A percentile compares a stretch with the other conserved stretches of the same genome.
These are phyloP conservation scores for Rhodamnia rubescens DNA, from an alignment of 345 rosid species.

Conservation along the genomic window DNA sequence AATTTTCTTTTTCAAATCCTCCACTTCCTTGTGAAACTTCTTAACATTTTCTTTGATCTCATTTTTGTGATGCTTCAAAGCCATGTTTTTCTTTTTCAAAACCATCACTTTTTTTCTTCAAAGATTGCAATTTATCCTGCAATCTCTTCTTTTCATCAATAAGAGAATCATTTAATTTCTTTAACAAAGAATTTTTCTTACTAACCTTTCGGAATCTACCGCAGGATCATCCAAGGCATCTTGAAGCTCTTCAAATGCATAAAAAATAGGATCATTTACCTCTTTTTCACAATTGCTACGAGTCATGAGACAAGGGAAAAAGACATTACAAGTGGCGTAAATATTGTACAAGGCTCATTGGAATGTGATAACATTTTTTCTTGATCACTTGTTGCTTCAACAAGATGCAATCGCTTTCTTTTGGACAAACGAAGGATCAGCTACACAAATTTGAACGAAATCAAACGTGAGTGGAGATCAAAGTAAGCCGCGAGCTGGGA, in stretches of 20 bases:
- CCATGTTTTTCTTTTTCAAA: not conserved
- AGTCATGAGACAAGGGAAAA: not conserved
- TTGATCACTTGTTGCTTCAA: not conserved
- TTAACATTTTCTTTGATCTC: not conserved
- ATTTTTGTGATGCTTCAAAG: not conserved
- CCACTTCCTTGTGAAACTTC: not conserved
- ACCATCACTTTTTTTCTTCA: not conserved
- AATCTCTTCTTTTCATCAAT: not conserved
- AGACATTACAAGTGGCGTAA: no score
- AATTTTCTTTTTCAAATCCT: not conserved
- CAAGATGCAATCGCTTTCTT: not conserved
- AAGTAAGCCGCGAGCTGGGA: not conserved
- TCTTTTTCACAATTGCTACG: not conserved
- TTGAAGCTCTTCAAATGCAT: not conserved
- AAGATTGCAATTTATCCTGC: not conserved
- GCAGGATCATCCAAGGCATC: not conserved
- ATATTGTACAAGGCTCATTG: not conserved
- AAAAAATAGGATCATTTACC: not conserved
- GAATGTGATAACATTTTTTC: not conserved
- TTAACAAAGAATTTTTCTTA: not conserved
- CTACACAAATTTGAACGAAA: not conserved
- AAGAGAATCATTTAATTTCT: not conserved
- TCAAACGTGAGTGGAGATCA: not conserved
- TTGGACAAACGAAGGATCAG: not conserved
- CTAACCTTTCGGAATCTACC: not conserved